These are phyloP conservation scores for Tylopilus sp. DNA, from an alignment of 1,284 basidiomycete species.

Conservation along the genomic window DNA sequence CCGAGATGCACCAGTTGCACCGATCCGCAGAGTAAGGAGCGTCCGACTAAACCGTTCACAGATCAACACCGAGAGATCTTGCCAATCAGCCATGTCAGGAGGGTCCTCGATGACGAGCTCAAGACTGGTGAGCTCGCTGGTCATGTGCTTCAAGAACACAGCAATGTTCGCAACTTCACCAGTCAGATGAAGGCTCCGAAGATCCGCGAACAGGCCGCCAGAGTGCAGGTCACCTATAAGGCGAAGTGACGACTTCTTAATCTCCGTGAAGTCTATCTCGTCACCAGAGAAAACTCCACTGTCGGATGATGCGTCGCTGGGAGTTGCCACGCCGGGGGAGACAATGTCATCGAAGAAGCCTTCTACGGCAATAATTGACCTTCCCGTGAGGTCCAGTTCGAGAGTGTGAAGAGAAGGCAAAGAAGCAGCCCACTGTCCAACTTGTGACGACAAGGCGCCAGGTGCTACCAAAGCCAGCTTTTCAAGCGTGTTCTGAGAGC, in stretches of 20 bases:
- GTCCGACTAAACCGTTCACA: slow-evolving; percentile 57
- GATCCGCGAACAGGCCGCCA: slow-evolving; percentile 52
- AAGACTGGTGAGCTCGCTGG: slow-evolving; percentile 54
- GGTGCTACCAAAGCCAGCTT: slow-evolving; percentile 64
- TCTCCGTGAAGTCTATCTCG: slow-evolving; percentile 66
- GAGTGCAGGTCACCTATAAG: slow-evolving; percentile 51
- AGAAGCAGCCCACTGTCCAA: slow-evolving; percentile 66
- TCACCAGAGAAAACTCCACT: slow-evolving; percentile 73
- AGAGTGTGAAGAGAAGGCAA: slow-evolving; percentile 57
- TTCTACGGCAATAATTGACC: slow-evolving; percentile 62
- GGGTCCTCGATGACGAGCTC: slow-evolving; percentile 75
- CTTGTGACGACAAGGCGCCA: slow-evolving; percentile 58
- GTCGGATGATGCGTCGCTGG: slow-evolving; percentile 62
- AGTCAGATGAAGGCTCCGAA: slow-evolving; percentile 60
- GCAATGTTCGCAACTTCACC: slow-evolving; percentile 65
- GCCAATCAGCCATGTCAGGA: slow-evolving; percentile 67
- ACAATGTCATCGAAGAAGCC: slow-evolving; percentile 72
- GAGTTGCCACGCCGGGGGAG: slow-evolving; percentile 63
- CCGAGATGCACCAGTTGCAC: slow-evolving; percentile 57
- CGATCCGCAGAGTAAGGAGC: slow-evolving; percentile 56
- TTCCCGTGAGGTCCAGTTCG: slow-evolving; percentile 66
- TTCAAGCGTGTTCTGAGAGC: slow-evolving; percentile 55
- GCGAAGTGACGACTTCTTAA: slow-evolving; percentile 60
- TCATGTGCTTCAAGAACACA: slow-evolving; percentile 65
- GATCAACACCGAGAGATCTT: slow-evolving; percentile 58